Conservation (phyloP, 75 land plant species). For the Sequoiadendron giganteum region DNA sequence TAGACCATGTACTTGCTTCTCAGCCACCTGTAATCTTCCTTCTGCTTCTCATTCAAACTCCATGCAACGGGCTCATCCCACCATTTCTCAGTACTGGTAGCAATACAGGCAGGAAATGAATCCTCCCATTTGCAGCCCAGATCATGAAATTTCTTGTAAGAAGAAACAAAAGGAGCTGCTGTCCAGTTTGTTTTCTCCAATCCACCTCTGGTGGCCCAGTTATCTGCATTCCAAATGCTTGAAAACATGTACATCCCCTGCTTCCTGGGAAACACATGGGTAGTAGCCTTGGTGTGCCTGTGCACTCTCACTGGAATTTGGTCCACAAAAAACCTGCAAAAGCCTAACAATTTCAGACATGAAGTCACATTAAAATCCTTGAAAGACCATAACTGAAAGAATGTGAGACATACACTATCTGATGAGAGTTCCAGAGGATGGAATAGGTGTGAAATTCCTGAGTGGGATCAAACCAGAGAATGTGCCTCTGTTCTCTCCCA, state of each 20-base stretch:
- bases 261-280: constrained; percentile 51
- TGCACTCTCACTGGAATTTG: constrained; percentile 14
- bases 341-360: not conserved
- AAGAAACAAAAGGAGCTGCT: constrained; percentile 71
- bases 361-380: too few species aligned
- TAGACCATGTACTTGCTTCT: constrained; percentile 59
- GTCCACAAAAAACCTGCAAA: constrained; percentile 10
- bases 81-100: constrained; percentile 61
- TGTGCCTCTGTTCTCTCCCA: constrained; percentile 73
- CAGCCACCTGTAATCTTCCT: constrained; percentile 53
- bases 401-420: constrained; percentile 56
- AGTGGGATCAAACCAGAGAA: constrained; percentile 96
- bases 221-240: constrained; percentile 91
- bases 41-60: constrained; percentile 36
- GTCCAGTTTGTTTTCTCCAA: constrained; percentile 81
- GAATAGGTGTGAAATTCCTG: constrained; percentile 73
- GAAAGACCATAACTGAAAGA: not conserved
- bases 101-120: constrained; percentile 52
- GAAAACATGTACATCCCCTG: constrained; percentile 86
- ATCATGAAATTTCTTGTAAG: constrained; percentile 75
- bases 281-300: constrained; percentile 6
- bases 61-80: constrained; percentile 74
- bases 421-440: constrained; percentile 65
- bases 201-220: constrained; percentile 90
- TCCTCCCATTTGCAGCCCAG: constrained; percentile 73